phyloP scores from a whole-genome alignment of 192 early-diverging fungal species.

The Coemansia sp. region DNA sequence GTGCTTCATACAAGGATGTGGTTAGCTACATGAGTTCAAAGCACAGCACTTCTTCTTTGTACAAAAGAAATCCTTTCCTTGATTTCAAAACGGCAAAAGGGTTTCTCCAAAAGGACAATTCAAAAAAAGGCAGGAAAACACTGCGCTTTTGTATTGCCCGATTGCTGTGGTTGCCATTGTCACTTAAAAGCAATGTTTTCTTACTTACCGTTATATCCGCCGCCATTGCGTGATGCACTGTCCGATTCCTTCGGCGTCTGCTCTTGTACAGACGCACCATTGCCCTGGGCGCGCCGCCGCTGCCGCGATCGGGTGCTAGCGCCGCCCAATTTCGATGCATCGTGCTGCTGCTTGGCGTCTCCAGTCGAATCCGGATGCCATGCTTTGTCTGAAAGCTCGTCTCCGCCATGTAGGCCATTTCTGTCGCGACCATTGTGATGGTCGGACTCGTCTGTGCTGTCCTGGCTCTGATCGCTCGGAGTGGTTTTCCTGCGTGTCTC shows the following conservation, averaged over 20 bases:
- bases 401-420: conserved; percentile 1
- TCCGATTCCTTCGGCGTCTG: conserved; percentile 10
- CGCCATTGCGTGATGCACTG: conserved; percentile 3
- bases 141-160: neutral
- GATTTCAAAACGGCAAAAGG: neutral
- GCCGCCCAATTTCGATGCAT: neutral
- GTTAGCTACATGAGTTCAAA: neutral
- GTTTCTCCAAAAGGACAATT: neutral
- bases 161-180: neutral
- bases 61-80: neutral
- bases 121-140: neutral
- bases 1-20: neutral
- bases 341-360: neutral
- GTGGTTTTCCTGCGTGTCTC: neutral
- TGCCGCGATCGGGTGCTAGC: neutral
- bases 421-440: conserved; percentile 3
- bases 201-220: conserved; percentile 17
- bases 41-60: neutral
- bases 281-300: conserved; percentile 12
- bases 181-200: neutral
- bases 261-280: neutral
- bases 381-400: neutral
- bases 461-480: conserved; percentile 3
- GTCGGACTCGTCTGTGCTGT: conserved; percentile 22
- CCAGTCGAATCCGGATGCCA: neutral